phyloP scores from a whole-genome alignment of 225 moss, liverwort and hornwort species.

The Takakia lepidozioides region DNA sequence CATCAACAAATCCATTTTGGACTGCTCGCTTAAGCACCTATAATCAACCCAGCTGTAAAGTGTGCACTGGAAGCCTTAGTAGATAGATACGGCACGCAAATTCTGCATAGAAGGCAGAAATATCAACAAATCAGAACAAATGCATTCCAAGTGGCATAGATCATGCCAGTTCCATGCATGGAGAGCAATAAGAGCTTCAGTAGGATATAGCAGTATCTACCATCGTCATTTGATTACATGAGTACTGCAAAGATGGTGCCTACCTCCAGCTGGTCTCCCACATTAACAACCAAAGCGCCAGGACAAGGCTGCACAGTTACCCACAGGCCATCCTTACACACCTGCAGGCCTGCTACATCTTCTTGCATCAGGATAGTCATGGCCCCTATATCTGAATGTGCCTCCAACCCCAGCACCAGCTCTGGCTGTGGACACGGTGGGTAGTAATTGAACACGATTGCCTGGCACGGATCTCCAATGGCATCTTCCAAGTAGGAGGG shows the following conservation, averaged over 20 bases:
- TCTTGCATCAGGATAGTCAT: conserved; percentile 34
- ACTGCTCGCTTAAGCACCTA: too few species aligned
- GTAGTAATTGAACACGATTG: conserved; percentile 32
- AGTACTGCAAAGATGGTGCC: neutral
- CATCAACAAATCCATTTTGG: too few species aligned
- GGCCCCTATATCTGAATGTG: conserved; percentile 21
- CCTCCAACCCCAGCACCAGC: conserved; percentile 28
- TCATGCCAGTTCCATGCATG: too few species aligned
- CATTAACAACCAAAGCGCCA: conserved; percentile 32
- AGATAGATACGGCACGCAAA: too few species aligned
- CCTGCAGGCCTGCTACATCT: conserved; percentile 30
- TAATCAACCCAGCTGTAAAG: too few species aligned
- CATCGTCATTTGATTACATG: too few species aligned
- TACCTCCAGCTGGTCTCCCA: conserved; percentile 43
- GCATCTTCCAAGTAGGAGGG: conserved; percentile 24
- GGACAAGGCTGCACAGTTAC: conserved; percentile 23
- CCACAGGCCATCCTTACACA: conserved; percentile 24
- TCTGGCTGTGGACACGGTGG: conserved; percentile 39
- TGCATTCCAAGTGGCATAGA: too few species aligned
- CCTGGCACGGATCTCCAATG: conserved; percentile 21
- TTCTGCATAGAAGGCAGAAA: too few species aligned
- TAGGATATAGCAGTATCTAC: too few species aligned
- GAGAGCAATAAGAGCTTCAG: too few species aligned
- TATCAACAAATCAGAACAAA: too few species aligned
- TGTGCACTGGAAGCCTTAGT: too few species aligned